Base-by-base conservation (phyloP, 345 rosid species). In the Zanthoxylum bungeanum region DNA sequence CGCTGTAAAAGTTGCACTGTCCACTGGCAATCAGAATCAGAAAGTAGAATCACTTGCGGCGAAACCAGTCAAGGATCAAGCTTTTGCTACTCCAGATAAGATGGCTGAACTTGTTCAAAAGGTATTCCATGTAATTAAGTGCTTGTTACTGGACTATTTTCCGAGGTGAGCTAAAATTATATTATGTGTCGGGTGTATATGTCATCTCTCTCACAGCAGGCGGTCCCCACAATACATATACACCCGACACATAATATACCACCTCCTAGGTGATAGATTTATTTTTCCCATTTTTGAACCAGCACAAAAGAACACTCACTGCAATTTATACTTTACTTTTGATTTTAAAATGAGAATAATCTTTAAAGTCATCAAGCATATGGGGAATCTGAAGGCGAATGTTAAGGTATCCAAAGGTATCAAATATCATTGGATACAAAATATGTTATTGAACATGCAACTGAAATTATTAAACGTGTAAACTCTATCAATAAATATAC, bases 31-130 rank as follows among this genome's bases (percentile, higher is more conserved):
- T 70, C 93, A 87, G 77, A 90, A 79, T 75, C 81, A 86, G 49
- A 89, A 83, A 72, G 82, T 74, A 63, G 97, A 90, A 60, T 83
- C 91, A 4, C 83, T 82, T 66, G 89, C 86, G 93, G 69, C 87
- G 80, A 94, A 80, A 82, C 97, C 97, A 49, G 87, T 94, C 62
- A 94, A 86, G 83, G 97, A 94, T 67, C 98, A 92, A 77, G 98
- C 98, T 64, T 94, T 94, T 52, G 97, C 98, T 77, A 80, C 92
- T 70, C 95, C 97, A 39, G 98, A 89, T 72, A 92, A 90, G 84
- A 97, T 94, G 79, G 95, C 92, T 30, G 98, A 92, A 78, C 86
- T 94, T 78, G 90, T 94, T 76, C 95, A 84, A 77, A 92, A 92
- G 98, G 98, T 94, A 78, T 28, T 76, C 31, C 31, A 27, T 66